Evolutionary conservation across 305 asterid species (phyloP).

Genomic region (Coffea humblotiana): DNA sequence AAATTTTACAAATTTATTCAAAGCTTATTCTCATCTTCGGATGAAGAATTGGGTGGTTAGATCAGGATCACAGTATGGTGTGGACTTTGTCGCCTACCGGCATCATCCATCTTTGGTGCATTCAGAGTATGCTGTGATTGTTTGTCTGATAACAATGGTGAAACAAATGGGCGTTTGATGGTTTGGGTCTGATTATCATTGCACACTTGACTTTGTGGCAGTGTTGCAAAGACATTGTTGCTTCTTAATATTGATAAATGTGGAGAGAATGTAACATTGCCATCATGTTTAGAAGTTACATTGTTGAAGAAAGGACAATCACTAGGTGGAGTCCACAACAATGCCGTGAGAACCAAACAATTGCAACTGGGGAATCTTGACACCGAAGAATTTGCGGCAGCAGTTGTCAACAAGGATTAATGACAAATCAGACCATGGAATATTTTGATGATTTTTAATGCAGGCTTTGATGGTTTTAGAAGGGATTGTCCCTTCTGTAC

Average conservation of each 20-base stretch:
- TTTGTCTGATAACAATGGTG: conserved; percentile 36
- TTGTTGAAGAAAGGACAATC: conserved; percentile 59
- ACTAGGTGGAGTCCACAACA: conserved; percentile 72
- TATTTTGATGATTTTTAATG: neutral
- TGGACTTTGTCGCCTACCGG: conserved; percentile 72
- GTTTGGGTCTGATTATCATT: conserved; percentile 83
- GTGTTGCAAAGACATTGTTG: conserved; percentile 79
- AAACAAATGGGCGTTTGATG: conserved; percentile 45
- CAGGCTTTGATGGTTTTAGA: no score
- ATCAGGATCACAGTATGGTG: conserved; percentile 76
- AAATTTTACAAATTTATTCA: conserved; percentile 38
- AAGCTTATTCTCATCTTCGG: conserved; percentile 74
- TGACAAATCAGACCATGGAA: neutral
- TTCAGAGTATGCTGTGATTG: conserved; percentile 76
- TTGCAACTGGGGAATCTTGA: neutral
- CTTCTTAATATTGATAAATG: conserved; percentile 40
- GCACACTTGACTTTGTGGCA: conserved; percentile 77
- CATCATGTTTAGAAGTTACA: conserved; percentile 39
- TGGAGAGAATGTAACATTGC: conserved; percentile 21
- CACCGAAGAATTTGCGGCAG: neutral
- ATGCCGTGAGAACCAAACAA: conserved; percentile 39
- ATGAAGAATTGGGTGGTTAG: conserved; percentile 77
- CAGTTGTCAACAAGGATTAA: neutral
- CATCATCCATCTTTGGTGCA: conserved; percentile 77
- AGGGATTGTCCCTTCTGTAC: no score